These are phyloP conservation scores for Naegleria fowleri DNA, from an alignment of 208 protist genomes.

Conservation along the genomic window DNA sequence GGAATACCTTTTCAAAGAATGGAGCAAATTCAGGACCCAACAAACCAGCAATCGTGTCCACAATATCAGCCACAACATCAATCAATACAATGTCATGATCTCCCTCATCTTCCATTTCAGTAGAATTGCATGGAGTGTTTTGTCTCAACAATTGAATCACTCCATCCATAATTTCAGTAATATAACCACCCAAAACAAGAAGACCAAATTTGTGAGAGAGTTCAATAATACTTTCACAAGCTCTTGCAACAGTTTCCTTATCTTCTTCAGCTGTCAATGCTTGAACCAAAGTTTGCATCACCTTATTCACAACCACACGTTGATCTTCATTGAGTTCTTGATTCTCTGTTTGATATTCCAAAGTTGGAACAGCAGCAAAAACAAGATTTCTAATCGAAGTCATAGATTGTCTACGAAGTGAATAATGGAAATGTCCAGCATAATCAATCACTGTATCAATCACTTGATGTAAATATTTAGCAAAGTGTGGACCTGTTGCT, in stretches of 20 bases:
- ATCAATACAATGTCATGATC: constrained; percentile 18
- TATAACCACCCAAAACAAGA: neutral
- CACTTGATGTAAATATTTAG: neutral
- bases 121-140: neutral
- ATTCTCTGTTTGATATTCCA: neutral
- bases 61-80: neutral
- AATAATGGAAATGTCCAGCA: constrained; percentile 28
- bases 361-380: neutral
- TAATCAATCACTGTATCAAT: constrained; percentile 1
- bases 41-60: neutral
- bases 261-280: neutral
- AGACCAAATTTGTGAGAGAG: neutral
- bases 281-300: neutral
- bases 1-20: neutral
- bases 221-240: neutral
- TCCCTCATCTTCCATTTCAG: neutral
- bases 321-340: neutral
- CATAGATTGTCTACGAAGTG: constrained; percentile 21
- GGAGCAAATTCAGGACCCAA: neutral
- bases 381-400: neutral
- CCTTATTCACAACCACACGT: neutral
- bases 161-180: neutral
- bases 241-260: constrained; percentile 13
- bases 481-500: neutral
- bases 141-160: neutral